These are phyloP conservation scores for Picea sitchensis DNA, from an alignment of 75 land plant genomes.

Conservation along the genomic window DNA sequence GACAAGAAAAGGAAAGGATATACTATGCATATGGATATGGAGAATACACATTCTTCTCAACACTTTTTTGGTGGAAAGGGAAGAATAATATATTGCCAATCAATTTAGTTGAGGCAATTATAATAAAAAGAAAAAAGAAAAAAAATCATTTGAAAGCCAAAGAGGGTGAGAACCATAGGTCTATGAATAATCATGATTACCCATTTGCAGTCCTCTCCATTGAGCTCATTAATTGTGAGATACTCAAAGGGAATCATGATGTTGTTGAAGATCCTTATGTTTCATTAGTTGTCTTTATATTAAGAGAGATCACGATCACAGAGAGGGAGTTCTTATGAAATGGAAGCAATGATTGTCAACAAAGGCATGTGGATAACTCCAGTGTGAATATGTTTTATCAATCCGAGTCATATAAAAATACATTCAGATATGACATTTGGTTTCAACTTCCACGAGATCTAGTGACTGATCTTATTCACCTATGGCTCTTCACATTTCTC, in stretches of 20 bases:
- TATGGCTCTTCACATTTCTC: no score
- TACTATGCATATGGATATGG: background rate
- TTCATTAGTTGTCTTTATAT: constrained; percentile 2
- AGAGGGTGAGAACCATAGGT: constrained; percentile 41
- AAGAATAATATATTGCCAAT: background rate
- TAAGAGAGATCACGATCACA: constrained; percentile 20
- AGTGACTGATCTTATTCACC: no score
- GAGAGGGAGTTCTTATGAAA: no score
- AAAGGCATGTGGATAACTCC: no score
- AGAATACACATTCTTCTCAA: background rate
- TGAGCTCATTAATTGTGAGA: constrained; percentile 18
- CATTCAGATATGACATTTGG: no score
- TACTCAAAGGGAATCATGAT: constrained; percentile 3
- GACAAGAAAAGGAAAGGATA: background rate
- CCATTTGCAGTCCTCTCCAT: constrained; percentile 22
- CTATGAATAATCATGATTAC: constrained; percentile 19
- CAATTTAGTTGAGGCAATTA: constrained; percentile 46
- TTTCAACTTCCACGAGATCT: no score
- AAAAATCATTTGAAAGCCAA: constrained; percentile 14
- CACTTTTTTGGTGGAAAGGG: background rate
- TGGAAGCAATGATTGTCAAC: no score
- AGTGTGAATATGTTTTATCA: no score
- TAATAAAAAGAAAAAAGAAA: constrained; percentile 21
- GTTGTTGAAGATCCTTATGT: constrained; percentile 30
- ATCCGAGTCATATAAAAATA: no score